A percentile compares a stretch with the other conserved stretches of the same genome.
Conservation (phyloP, 2,329 filamentous ascomycete species). For the Xylariaceae sp. region DNA sequence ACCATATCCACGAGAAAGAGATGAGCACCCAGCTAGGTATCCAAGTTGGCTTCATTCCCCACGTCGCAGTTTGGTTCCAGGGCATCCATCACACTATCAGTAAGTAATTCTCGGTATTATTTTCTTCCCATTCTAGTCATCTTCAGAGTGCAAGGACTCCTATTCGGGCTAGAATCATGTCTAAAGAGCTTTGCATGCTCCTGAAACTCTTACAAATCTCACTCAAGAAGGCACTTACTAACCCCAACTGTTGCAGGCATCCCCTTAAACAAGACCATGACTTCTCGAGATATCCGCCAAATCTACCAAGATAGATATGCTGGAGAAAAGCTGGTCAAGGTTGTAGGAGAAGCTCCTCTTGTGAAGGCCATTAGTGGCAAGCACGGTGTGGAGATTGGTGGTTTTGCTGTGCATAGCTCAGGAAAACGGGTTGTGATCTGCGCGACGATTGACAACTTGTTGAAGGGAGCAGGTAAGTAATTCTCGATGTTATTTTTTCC, state of each 20-base stretch:
- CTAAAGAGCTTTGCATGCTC: too few relatives aligned
- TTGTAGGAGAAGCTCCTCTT: constrained; percentile 83
- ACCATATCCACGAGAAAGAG: constrained; percentile 94
- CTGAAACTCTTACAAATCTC: too few relatives aligned
- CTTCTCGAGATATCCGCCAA: constrained; percentile 88
- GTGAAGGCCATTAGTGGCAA: constrained; percentile 86
- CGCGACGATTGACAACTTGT: constrained; percentile 89
- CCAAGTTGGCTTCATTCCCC: constrained; percentile 86
- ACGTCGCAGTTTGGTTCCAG: constrained; percentile 96
- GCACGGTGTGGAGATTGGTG: constrained; percentile 92
- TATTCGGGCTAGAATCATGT: too few relatives aligned
- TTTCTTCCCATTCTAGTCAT: too few relatives aligned
- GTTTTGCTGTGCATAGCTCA: constrained; percentile 88
- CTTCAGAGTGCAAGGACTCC: too few relatives aligned
- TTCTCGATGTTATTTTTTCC: constrained; percentile 45
- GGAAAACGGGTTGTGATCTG: constrained; percentile 95
- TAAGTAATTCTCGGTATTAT: too few relatives aligned
- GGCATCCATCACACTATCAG: constrained; percentile 92
- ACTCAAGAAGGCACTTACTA: too few relatives aligned
- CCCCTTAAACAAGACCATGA: constrained; percentile 84
- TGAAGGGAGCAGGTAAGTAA: constrained; percentile 93
- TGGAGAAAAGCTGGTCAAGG: constrained; percentile 94
- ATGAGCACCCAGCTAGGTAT: constrained; percentile 79
- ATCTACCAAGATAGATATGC: constrained; percentile 96
- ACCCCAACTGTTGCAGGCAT: too few relatives aligned